Conservation (phyloP, 441 rosid species). For the Dalechampia spathulata region DNA sequence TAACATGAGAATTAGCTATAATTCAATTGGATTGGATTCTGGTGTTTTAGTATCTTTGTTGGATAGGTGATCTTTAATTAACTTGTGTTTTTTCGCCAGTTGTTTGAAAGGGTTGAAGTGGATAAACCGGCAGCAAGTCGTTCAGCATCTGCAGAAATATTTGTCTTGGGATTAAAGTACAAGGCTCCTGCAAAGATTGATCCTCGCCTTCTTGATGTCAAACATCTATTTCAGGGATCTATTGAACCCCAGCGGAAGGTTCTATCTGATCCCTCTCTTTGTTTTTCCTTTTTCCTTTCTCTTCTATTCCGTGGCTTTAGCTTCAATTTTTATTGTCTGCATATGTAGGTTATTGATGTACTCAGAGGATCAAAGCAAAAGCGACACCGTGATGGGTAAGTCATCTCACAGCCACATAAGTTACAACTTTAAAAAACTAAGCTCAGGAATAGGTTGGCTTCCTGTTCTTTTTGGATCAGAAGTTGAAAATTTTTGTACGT, state of each 20-base stretch:
- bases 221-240: conserved; percentile 65
- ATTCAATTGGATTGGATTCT: background rate
- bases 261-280: background rate
- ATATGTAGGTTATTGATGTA: conserved; percentile 64
- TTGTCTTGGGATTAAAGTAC: conserved; percentile 63
- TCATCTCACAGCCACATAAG: background rate
- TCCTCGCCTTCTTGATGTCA: conserved; percentile 75
- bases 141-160: conserved; percentile 82
- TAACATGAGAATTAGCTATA: background rate
- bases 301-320: background rate
- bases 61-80: background rate
- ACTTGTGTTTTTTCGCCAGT: conserved; percentile 27
- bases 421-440: background rate
- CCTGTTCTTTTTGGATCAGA: background rate
- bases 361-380: conserved; percentile 65
- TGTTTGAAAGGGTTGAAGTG: conserved; percentile 89
- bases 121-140: conserved; percentile 92
- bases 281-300: background rate
- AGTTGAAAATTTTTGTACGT: background rate
- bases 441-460: background rate
- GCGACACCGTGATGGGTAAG: conserved; percentile 83
- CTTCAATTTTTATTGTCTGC: conserved; percentile 5
- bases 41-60: background rate
- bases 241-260: conserved; percentile 60
- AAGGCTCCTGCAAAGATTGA: conserved; percentile 93